Percentiles rank a stretch among this genome's conserved stretches.
phyloP scores from a whole-genome alignment of 345 rosid species.

The Barbarea vulgaris region DNA sequence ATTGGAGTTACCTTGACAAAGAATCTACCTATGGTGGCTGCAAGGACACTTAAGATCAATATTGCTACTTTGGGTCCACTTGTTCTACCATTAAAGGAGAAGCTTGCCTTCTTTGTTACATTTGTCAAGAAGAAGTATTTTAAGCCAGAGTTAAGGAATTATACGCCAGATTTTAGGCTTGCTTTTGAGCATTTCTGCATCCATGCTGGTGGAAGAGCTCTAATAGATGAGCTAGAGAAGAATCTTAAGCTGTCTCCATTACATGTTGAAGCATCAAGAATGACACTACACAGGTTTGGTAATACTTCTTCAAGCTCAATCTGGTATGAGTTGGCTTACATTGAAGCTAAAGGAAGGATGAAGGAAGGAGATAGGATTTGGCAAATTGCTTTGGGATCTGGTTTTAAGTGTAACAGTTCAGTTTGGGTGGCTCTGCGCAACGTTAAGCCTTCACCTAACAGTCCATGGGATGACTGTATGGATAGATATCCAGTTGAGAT shows the following conservation, averaged over 20 bases:
- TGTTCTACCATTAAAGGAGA: slow-evolving; percentile 67
- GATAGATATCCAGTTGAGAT: slow-evolving; percentile 42
- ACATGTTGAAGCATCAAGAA: slow-evolving; percentile 76
- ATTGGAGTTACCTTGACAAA: slow-evolving; percentile 63
- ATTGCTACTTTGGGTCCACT: slow-evolving; percentile 65
- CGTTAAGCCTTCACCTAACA: slow-evolving; percentile 49
- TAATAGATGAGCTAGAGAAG: slow-evolving; percentile 66
- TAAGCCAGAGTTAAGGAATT: slow-evolving; percentile 48
- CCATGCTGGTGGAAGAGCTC: slow-evolving; percentile 70
- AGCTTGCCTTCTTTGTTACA: slow-evolving; percentile 50
- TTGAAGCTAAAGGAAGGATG: slow-evolving; percentile 69
- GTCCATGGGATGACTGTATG: slow-evolving; percentile 64
- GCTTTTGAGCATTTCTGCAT: slow-evolving; percentile 84
- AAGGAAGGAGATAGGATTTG: slow-evolving; percentile 64
- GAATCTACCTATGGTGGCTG: slow-evolving; percentile 64
- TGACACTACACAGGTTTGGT: slow-evolving; percentile 78
- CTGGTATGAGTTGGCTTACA: slow-evolving; percentile 73
- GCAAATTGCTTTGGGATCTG: slow-evolving; percentile 80
- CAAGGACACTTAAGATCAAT: slow-evolving; percentile 62
- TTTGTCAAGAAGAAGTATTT: slow-evolving; percentile 52
- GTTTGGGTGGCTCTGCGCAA: slow-evolving; percentile 57
- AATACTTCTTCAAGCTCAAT: slow-evolving; percentile 71
- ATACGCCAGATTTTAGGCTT: slow-evolving; percentile 64
- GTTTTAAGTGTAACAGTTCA: slow-evolving; percentile 74
- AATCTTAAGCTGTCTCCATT: slow-evolving; percentile 53